These are phyloP conservation scores for Bruguiera hainesii DNA, from an alignment of 441 rosid species.

Conservation along the genomic window DNA sequence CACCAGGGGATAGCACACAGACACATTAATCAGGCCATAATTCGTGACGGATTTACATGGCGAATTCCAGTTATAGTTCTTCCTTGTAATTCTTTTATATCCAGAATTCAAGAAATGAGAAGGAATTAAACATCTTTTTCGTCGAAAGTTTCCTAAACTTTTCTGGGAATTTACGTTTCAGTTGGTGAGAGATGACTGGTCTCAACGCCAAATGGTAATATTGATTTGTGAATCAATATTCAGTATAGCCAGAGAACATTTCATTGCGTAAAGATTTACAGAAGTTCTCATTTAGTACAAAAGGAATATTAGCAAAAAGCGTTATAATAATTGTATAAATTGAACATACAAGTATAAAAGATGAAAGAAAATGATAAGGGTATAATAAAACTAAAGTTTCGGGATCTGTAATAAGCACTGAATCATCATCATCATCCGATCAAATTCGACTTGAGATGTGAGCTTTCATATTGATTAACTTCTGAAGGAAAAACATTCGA, in stretches of 20 bases:
- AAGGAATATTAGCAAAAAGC: conserved; percentile 7
- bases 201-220: no score
- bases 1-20: not conserved
- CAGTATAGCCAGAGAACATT: not conserved
- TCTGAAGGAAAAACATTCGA: not conserved
- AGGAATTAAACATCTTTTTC: no score
- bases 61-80: no score
- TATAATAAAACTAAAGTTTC: not conserved
- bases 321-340: not conserved
- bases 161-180: no score
- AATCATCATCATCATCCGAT: no score
- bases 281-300: not conserved
- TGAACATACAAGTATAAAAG: no score
- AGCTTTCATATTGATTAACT: not conserved
- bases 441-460: no score
- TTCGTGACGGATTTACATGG: not conserved
- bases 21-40: not conserved
- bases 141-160: no score
- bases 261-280: not conserved
- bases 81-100: not conserved
- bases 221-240: no score
- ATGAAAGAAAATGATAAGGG: no score
- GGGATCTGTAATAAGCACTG: conserved; percentile 3
- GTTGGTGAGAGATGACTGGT: no score
- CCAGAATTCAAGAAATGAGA: no score